A percentile compares a stretch with the other conserved stretches of the same genome.
Evolutionary conservation across 805 yeast genomes (phyloP).

Genomic region (Ascoidea rubescens): DNA sequence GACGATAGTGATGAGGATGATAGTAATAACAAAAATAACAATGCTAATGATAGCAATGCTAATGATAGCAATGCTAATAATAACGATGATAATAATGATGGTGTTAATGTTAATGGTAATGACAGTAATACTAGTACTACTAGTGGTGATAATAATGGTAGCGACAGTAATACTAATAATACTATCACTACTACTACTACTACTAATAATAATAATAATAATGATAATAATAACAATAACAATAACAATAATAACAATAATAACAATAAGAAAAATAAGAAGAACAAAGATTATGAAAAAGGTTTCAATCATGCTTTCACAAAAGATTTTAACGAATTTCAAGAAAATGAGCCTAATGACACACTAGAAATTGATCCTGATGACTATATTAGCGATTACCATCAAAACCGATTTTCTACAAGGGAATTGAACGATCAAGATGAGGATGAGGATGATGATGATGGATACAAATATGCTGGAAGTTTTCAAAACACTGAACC

Average conservation of each 20-base stretch:
- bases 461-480: constrained; percentile 2
- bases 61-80: constrained; percentile 16
- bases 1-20: constrained; percentile 17
- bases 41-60: constrained; percentile 17
- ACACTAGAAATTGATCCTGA: not conserved
- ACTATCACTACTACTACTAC: not conserved
- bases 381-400: constrained; percentile 3
- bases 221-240: constrained; percentile 10
- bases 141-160: constrained; percentile 7
- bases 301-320: not conserved
- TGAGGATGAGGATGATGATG: constrained; percentile 8
- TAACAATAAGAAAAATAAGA: constrained; percentile 2
- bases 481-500: not conserved
- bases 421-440: constrained; percentile 6
- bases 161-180: not conserved
- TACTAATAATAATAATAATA: constrained; percentile 13
- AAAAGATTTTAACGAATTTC: too few species aligned
- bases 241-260: constrained; percentile 6
- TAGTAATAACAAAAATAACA: constrained; percentile 13
- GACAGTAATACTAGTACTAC: constrained; percentile 14
- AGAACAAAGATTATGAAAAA: not conserved
- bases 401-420: constrained; percentile 3
- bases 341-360: not conserved
- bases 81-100: constrained; percentile 13
- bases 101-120: constrained; percentile 5